phyloP scores from a whole-genome alignment of 192 early-diverging fungal genomes.

The Coemansia sp. region DNA sequence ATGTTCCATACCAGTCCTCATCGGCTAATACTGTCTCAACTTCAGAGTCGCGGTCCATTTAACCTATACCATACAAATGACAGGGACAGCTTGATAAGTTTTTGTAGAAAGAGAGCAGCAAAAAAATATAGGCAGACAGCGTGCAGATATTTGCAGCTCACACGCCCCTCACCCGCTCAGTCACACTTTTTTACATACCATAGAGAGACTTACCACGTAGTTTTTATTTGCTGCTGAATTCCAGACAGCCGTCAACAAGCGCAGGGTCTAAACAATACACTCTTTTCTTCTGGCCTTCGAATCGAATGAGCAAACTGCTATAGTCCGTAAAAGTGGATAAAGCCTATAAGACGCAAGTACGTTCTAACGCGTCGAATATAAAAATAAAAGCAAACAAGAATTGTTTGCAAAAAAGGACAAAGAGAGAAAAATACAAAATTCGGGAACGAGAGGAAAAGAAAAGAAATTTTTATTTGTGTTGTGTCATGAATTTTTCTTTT shows the following conservation, averaged over 20 bases:
- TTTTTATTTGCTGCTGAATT: neutral
- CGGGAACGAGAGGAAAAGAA: neutral
- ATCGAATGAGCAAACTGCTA: neutral
- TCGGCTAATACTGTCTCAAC: slow-evolving; percentile 47
- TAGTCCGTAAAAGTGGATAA: neutral
- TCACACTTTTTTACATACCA: neutral
- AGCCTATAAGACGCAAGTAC: neutral
- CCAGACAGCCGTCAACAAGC: neutral
- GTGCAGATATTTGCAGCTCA: slow-evolving; percentile 12
- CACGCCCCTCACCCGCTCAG: neutral
- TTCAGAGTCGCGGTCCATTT: slow-evolving; percentile 53
- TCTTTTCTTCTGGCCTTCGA: neutral
- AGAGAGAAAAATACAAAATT: slow-evolving; percentile 14
- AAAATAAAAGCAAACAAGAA: slow-evolving; percentile 6
- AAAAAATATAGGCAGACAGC: neutral
- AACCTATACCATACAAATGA: neutral
- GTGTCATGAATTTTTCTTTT: slow-evolving; percentile 9
- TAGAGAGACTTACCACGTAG: neutral
- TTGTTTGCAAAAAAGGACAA: slow-evolving; percentile 2
- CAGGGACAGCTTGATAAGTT: neutral
- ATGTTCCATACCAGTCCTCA: slow-evolving; percentile 36
- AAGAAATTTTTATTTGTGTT: neutral
- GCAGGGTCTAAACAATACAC: neutral
- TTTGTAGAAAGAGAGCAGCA: neutral
- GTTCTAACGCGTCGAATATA: neutral